Evolutionary conservation across 495 filamentous ascomycete genomes (phyloP).

Genomic region (Hyphodiscus hymeniophilus): DNA sequence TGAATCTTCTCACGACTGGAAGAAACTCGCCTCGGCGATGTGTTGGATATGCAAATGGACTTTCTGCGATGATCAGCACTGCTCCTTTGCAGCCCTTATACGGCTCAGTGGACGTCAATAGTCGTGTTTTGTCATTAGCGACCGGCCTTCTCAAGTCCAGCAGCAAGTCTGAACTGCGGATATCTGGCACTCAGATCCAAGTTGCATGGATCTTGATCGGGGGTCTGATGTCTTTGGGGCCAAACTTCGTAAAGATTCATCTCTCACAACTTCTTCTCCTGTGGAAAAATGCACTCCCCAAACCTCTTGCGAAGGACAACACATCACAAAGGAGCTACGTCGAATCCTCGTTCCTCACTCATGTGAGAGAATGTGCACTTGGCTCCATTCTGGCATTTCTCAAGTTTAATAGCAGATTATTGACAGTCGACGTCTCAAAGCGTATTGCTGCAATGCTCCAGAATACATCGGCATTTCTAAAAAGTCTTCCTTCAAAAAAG

Average conservation of each 20-base stretch:
- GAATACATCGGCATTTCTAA: slow-evolving; percentile 83
- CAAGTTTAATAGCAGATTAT: slow-evolving; percentile 83
- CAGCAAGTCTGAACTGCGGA: slow-evolving; percentile 80
- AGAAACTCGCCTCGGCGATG: slow-evolving; percentile 78
- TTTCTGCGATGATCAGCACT: slow-evolving; percentile 86
- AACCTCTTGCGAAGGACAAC: slow-evolving; percentile 86
- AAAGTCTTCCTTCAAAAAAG: slow-evolving; percentile 73
- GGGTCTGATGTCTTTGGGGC: slow-evolving; percentile 90
- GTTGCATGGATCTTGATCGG: slow-evolving; percentile 97
- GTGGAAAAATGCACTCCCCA: slow-evolving; percentile 96
- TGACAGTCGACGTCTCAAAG: slow-evolving; percentile 93
- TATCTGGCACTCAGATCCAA: slow-evolving; percentile 91
- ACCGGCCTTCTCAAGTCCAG: slow-evolving; percentile 90
- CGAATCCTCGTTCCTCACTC: slow-evolving; percentile 86
- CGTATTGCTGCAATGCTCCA: slow-evolving; percentile 91
- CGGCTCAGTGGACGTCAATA: slow-evolving; percentile 91
- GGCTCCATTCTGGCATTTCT: slow-evolving; percentile 88
- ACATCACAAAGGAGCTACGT: slow-evolving; percentile 69
- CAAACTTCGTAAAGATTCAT: slow-evolving; percentile 98
- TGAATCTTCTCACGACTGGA: slow-evolving; percentile 64
- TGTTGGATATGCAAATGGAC: slow-evolving; percentile 86
- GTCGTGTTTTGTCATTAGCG: slow-evolving; percentile 81
- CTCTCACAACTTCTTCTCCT: slow-evolving; percentile 89
- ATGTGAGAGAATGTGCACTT: slow-evolving; percentile 91
- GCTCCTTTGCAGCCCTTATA: slow-evolving; percentile 83